Percentiles rank a stretch among this genome's conserved stretches.
Conservation (phyloP, 768 basidiomycete species). For the Leccinellum luteum region DNA sequence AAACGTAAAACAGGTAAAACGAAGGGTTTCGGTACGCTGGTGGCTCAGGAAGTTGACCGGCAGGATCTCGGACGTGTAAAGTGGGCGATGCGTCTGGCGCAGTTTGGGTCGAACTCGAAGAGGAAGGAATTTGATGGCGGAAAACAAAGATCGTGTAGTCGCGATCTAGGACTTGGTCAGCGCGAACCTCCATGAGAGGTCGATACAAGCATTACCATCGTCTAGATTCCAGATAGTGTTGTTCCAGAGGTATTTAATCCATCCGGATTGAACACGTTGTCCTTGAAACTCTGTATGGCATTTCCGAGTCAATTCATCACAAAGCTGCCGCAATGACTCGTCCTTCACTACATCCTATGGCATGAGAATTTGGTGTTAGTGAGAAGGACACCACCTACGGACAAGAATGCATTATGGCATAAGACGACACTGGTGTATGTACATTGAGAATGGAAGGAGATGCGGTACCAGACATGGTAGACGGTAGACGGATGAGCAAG, state of each 20-base stretch:
- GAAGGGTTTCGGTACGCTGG: slow-evolving; percentile 68
- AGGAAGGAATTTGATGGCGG: slow-evolving; percentile 50
- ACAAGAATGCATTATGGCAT: slow-evolving; percentile 76
- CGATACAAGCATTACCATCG: slow-evolving; percentile 57
- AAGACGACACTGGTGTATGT: slow-evolving; percentile 74
- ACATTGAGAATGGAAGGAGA: slow-evolving; percentile 57
- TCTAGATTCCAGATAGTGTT: slow-evolving; percentile 82
- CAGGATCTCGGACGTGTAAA: slow-evolving; percentile 62
- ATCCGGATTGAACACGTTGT: slow-evolving; percentile 67
- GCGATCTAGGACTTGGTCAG: slow-evolving; percentile 48
- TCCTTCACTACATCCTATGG: slow-evolving; percentile 51
- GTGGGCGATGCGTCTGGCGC: slow-evolving; percentile 30
- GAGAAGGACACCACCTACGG: slow-evolving; percentile 28
- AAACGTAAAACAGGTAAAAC: slow-evolving; percentile 58
- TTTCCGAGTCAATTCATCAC: slow-evolving; percentile 72
- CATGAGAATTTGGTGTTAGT: slow-evolving; percentile 7
- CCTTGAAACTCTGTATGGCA: slow-evolving; percentile 53
- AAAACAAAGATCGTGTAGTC: slow-evolving; percentile 87
- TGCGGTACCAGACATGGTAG: slow-evolving; percentile 29
- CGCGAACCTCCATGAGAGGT: not conserved
- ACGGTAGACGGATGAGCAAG: too few relatives aligned
- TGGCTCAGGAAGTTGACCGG: slow-evolving; percentile 53
- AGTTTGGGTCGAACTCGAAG: slow-evolving; percentile 20
- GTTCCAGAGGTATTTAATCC: slow-evolving; percentile 86
- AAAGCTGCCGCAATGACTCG: slow-evolving; percentile 61